A percentile compares a stretch with the other conserved stretches of the same genome.
Conservation (phyloP, 2,329 filamentous ascomycete genomes). For the Emydomyces testavorans region DNA sequence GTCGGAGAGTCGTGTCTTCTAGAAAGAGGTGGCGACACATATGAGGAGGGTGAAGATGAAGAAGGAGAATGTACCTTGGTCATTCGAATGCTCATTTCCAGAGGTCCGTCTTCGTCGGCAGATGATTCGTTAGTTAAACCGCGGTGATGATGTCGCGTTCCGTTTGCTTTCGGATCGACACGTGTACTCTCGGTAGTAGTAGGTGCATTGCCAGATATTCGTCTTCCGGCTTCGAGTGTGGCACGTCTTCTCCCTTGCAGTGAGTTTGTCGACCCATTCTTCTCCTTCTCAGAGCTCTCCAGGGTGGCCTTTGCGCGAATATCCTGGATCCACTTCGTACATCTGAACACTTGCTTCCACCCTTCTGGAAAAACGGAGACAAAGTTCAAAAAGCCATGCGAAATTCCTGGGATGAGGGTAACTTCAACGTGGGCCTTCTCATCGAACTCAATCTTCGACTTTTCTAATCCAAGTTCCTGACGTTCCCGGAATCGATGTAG, state of each 20-base stretch:
- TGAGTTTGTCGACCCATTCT: constrained; percentile 17
- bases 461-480: constrained; percentile 46
- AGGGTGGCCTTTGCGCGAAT: constrained; percentile 43
- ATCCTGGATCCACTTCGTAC: constrained; percentile 69
- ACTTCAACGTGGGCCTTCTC: constrained; percentile 71
- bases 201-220: neutral
- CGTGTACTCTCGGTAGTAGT: neutral
- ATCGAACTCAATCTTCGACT: constrained; percentile 48
- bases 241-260: constrained; percentile 11
- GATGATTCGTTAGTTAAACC: constrained; percentile 48
- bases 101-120: constrained; percentile 65
- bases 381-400: constrained; percentile 90
- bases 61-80: constrained; percentile 5
- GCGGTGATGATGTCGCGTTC: constrained; percentile 36
- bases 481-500: constrained; percentile 45
- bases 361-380: constrained; percentile 77
- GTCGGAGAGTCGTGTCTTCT: constrained; percentile 1
- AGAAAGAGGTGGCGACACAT: neutral
- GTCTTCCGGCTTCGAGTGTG: neutral
- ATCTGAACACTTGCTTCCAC: constrained; percentile 74
- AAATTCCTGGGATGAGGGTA: constrained; percentile 73
- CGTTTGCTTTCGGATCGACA: constrained; percentile 4
- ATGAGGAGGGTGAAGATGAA: neutral
- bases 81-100: constrained; percentile 61
- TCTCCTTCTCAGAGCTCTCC: constrained; percentile 27